A percentile compares a stretch with the other conserved stretches of the same genome.
Conservation (phyloP, 2,329 filamentous ascomycete genomes). For the Aureobasidium sp. region DNA sequence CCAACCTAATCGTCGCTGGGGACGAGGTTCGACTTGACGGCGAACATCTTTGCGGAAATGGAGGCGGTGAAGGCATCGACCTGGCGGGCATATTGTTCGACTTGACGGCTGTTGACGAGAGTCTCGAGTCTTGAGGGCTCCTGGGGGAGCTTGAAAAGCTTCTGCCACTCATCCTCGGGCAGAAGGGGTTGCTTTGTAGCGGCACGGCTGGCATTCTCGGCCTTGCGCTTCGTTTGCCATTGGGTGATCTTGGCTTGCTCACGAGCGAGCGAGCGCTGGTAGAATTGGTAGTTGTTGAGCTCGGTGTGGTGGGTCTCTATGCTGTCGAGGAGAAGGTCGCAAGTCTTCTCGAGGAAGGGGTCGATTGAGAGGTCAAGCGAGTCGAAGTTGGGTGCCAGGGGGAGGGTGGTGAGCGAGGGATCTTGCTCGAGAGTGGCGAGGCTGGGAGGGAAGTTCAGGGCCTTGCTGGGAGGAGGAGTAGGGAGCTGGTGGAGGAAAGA, state of each 20-base stretch:
- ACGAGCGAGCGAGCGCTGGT: constrained; percentile 84
- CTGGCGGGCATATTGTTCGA: constrained; percentile 96
- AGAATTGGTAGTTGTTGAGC: constrained; percentile 98
- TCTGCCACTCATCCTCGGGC: constrained; percentile 96
- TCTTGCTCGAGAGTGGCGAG: constrained; percentile 69
- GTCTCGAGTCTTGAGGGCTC: constrained; percentile 90
- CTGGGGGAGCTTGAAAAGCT: constrained; percentile 93
- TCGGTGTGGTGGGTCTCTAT: constrained; percentile 98
- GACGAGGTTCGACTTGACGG: constrained; percentile 65
- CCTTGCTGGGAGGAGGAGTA: constrained; percentile 48
- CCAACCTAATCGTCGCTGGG: constrained; percentile 41
- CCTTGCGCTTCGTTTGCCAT: constrained; percentile 95
- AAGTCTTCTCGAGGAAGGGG: constrained; percentile 96
- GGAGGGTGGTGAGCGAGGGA: constrained; percentile 48
- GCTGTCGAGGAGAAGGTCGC: constrained; percentile 89
- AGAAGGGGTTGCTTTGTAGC: constrained; percentile 82
- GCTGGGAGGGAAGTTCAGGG: constrained; percentile 69
- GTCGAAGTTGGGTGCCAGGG: constrained; percentile 82
- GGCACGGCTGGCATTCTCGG: constrained; percentile 79
- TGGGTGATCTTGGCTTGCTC: constrained; percentile 95
- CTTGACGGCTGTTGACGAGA: constrained; percentile 90
- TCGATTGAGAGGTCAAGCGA: constrained; percentile 89
- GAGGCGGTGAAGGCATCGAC: constrained; percentile 92
- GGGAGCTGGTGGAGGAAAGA: constrained; percentile 92
- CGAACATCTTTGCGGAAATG: constrained; percentile 96